Base-by-base conservation (phyloP, 805 yeast species). In the Metschnikowia proteae region DNA sequence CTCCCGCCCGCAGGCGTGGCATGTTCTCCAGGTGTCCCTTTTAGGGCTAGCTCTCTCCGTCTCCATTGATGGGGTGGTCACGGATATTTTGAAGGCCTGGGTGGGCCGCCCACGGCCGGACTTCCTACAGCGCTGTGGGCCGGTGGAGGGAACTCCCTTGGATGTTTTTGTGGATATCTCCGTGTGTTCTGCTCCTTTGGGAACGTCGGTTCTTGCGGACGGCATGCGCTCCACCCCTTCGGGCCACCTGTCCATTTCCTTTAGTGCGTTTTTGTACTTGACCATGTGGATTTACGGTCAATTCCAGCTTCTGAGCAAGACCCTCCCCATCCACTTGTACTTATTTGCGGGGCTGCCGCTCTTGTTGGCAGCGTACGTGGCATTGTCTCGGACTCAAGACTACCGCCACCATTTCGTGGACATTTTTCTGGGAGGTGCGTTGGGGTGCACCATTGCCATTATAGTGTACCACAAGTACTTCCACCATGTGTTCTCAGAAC, bases 211-310 rank as follows among this genome's bases (percentile, higher is more conserved):
- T 35, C 60, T 81, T 27, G 53, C 58, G 13, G 85, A 80, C 53
- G 85, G 84, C 2, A 73, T 78, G 71, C 70, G 79, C 51, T 71
- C 79, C 27, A 75, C 82, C 5, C 85, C 85, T 0, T 76, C 81
- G 6, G 85, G 85, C 25, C 85, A 80, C 55, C 67, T 80, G 7
- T 70, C 81, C 2, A 67, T 74, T 35, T 70, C 82, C n/a, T 81
- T 80, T 58, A 64, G 77, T 11, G 80, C 81, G 1, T 64, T 80
- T 46, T 62, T 69, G 6, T 80, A 65, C 61, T 65, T 80, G 44
- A 54, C 78, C 9, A 59, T 79, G 31, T 80, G 80, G 79, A 52
- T 77, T 3, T 60, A 61, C 33, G 79, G 79, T n/a, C 80, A 76
- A 56, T 62, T 66, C 37, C 50, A 50, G 29, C 52, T 60, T 29